phyloP scores from a whole-genome alignment of 169 alveolate genomes.

The Theileria annulata region DNA sequence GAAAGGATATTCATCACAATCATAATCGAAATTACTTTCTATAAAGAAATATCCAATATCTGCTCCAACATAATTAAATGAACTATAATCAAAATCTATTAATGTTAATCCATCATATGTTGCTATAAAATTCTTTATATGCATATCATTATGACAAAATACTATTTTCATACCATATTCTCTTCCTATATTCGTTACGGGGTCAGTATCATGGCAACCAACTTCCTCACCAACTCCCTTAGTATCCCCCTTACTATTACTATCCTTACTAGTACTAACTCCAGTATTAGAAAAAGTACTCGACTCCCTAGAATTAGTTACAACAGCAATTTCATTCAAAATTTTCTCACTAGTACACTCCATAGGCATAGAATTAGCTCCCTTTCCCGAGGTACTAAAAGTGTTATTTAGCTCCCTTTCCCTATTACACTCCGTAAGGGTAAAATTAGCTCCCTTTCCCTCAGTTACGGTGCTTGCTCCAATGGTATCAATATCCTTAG shows the following conservation, averaged over 20 bases:
- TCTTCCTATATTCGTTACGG: conserved; percentile 19
- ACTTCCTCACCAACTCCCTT: conserved; percentile 44
- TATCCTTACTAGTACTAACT: conserved; percentile 21
- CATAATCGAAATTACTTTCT: conserved; percentile 73
- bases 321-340: background rate
- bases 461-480: no score
- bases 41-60: conserved; percentile 77
- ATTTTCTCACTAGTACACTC: no score
- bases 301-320: no score
- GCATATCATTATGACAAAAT: conserved; percentile 80
- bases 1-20: conserved; percentile 66
- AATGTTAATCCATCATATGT: conserved; percentile 66
- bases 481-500: no score
- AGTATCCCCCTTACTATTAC: conserved; percentile 38
- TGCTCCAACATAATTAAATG: conserved; percentile 71
- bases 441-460: no score
- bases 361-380: no score
- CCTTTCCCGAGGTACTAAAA: no score
- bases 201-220: conserved; percentile 26
- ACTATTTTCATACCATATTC: conserved; percentile 62
- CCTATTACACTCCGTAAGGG: no score
- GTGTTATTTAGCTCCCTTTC: no score
- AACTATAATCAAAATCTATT: conserved; percentile 79
- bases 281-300: no score
- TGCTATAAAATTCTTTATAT: conserved; percentile 75